phyloP scores from a whole-genome alignment of 768 basidiomycete genomes.

The Nidula microcarpa region DNA sequence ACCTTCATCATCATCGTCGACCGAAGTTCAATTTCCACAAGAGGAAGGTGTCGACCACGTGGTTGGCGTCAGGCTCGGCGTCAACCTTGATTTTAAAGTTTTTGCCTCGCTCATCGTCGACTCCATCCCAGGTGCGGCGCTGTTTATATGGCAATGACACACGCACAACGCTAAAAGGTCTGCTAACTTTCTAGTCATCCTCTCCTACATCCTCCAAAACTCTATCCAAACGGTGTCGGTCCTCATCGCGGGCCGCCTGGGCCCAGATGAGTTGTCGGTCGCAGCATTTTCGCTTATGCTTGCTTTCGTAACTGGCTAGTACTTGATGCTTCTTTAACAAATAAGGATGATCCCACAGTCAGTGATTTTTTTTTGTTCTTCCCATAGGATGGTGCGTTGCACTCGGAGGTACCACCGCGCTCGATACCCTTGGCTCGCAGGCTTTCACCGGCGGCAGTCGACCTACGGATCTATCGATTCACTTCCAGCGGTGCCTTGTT shows the following conservation, averaged over 20 bases:
- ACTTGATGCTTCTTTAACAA: slow-evolving; percentile 16
- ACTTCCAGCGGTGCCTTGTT: slow-evolving; percentile 67
- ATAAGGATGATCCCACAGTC: slow-evolving; percentile 48
- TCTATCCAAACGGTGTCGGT: slow-evolving; percentile 68
- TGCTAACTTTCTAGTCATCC: slow-evolving; percentile 41
- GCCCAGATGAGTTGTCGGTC: slow-evolving; percentile 65
- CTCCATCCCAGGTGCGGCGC: slow-evolving; percentile 52
- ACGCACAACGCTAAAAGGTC: neutral
- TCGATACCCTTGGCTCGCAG: slow-evolving; percentile 77
- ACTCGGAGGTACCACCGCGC: slow-evolving; percentile 73
- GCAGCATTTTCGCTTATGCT: slow-evolving; percentile 76
- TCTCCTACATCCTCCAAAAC: slow-evolving; percentile 72
- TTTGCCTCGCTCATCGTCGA: slow-evolving; percentile 48
- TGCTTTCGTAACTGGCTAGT: slow-evolving; percentile 77
- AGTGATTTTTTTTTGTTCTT: slow-evolving; percentile 10
- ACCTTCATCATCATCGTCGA: slow-evolving; percentile 13
- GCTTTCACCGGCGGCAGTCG: slow-evolving; percentile 63
- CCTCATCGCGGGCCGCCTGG: slow-evolving; percentile 62
- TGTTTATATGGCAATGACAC: neutral
- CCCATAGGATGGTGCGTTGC: slow-evolving; percentile 71
- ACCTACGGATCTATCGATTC: slow-evolving; percentile 65
- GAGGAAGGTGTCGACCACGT: slow-evolving; percentile 20
- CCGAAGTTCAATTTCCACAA: slow-evolving; percentile 17
- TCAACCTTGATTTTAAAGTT: slow-evolving; percentile 27
- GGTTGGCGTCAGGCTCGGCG: slow-evolving; percentile 8